Conservation (phyloP, 2,329 filamentous ascomycete species). For the Neopestalotiopsis sp. region DNA sequence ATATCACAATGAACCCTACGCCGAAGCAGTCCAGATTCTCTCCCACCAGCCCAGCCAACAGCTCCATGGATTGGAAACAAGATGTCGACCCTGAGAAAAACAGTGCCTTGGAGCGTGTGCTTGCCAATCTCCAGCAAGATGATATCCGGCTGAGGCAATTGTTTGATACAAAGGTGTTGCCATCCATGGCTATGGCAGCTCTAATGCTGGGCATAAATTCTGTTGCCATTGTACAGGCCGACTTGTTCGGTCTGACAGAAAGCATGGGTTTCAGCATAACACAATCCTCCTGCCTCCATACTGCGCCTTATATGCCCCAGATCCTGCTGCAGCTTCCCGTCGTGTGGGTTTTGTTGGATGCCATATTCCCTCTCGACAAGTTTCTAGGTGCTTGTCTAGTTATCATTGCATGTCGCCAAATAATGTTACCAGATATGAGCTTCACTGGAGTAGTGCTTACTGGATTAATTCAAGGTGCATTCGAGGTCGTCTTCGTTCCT, state of each 20-base stretch:
- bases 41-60: not conserved
- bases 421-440: not conserved
- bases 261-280: not conserved
- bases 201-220: slow-evolving; percentile 3
- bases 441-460: not conserved
- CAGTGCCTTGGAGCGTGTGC: not conserved
- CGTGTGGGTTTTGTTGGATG: not conserved
- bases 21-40: not conserved
- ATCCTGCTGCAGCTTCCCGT: slow-evolving; percentile 1
- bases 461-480: not conserved
- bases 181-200: not conserved
- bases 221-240: not conserved
- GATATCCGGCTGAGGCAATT: not conserved
- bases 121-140: not conserved
- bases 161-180: slow-evolving; percentile 4
- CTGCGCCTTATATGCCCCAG: not conserved
- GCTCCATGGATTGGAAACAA: not conserved
- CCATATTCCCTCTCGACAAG: slow-evolving; percentile 1
- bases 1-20: not conserved
- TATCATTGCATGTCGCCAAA: not conserved
- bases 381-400: not conserved
- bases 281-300: not conserved
- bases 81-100: not conserved
- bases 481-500: not conserved
- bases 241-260: slow-evolving; percentile 1